These are phyloP conservation scores for Pichia sp. DNA, from an alignment of 1,139 yeast genomes.

Conservation along the genomic window DNA sequence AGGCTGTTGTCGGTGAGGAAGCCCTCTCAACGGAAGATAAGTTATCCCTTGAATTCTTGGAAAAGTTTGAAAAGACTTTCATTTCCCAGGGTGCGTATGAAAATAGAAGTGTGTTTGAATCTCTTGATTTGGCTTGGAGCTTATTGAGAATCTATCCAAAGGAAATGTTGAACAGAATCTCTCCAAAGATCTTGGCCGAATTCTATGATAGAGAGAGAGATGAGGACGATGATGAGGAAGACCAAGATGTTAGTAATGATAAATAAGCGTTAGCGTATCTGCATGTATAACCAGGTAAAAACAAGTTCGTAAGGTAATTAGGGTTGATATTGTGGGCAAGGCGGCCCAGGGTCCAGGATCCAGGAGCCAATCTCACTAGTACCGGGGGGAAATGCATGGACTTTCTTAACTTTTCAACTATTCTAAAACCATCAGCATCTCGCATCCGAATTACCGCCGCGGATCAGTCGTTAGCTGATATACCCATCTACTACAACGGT, in stretches of 20 bases:
- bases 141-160: slow-evolving; percentile 96
- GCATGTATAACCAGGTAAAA: too few relatives aligned
- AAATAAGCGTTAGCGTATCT: too few relatives aligned
- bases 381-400: too few relatives aligned
- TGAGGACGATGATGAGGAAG: slow-evolving; percentile 34
- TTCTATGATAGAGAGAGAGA: slow-evolving; percentile 88
- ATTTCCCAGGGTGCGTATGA: slow-evolving; percentile 96
- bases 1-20: slow-evolving; percentile 99
- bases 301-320: too few relatives aligned
- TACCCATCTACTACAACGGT: not conserved
- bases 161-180: slow-evolving; percentile 96
- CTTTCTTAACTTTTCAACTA: too few relatives aligned
- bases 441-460: too few relatives aligned
- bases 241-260: slow-evolving; percentile 2
- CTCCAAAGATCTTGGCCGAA: slow-evolving; percentile 92
- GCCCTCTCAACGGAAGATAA: slow-evolving; percentile 97
- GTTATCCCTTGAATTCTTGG: slow-evolving; percentile 92
- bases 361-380: too few relatives aligned
- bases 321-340: too few relatives aligned
- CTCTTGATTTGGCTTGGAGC: slow-evolving; percentile 97
- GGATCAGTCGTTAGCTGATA: not conserved
- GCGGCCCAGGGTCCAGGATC: too few relatives aligned
- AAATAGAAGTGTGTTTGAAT: slow-evolving; percentile 87
- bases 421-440: too few relatives aligned
- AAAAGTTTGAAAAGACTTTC: slow-evolving; percentile 93